These are phyloP conservation scores for Metarhizium robertsii DNA, from an alignment of 2,329 filamentous ascomycete genomes.

Conservation along the genomic window DNA sequence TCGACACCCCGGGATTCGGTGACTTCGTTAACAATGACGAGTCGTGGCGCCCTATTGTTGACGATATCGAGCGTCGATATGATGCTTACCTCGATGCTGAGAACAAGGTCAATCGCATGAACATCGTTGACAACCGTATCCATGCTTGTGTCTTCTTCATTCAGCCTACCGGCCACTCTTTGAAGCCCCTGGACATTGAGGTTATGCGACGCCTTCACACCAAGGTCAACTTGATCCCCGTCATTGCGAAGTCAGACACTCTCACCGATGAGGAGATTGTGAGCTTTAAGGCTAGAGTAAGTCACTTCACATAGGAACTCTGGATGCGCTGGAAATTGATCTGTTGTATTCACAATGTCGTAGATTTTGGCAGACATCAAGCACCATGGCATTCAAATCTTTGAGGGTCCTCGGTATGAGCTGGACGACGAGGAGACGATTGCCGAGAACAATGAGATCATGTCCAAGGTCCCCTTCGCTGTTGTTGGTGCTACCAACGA, in stretches of 20 bases:
- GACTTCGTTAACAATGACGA: slow-evolving; percentile 99
- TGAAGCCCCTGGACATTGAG: slow-evolving; percentile 98
- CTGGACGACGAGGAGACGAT: slow-evolving; percentile 99
- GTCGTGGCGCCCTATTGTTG: slow-evolving; percentile 96
- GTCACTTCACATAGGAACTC: slow-evolving; percentile 26
- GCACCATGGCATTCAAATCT: slow-evolving; percentile 96
- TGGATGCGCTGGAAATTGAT: neutral
- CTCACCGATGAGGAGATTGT: slow-evolving; percentile 93
- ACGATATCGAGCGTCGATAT: slow-evolving; percentile 99
- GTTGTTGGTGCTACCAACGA: slow-evolving; percentile 96
- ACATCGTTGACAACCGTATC: slow-evolving; percentile 98
- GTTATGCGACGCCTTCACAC: slow-evolving; percentile 99
- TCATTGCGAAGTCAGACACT: slow-evolving; percentile 98
- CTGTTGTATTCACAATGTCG: neutral
- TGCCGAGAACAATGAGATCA: slow-evolving; percentile 99
- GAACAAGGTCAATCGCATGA: slow-evolving; percentile 99
- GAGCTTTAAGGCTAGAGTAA: slow-evolving; percentile 91
- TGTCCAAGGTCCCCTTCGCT: slow-evolving; percentile 98
- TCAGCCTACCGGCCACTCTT: slow-evolving; percentile 93
- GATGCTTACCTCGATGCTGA: slow-evolving; percentile 97
- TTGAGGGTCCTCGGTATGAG: slow-evolving; percentile 96
- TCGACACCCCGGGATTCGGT: slow-evolving; percentile 95
- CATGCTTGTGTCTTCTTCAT: slow-evolving; percentile 99
- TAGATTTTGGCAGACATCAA: slow-evolving; percentile 96
- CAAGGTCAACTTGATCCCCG: slow-evolving; percentile 99